Evolutionary conservation across 495 filamentous ascomycete species (phyloP).

Genomic region (Aspergillus incahuasiensis): DNA sequence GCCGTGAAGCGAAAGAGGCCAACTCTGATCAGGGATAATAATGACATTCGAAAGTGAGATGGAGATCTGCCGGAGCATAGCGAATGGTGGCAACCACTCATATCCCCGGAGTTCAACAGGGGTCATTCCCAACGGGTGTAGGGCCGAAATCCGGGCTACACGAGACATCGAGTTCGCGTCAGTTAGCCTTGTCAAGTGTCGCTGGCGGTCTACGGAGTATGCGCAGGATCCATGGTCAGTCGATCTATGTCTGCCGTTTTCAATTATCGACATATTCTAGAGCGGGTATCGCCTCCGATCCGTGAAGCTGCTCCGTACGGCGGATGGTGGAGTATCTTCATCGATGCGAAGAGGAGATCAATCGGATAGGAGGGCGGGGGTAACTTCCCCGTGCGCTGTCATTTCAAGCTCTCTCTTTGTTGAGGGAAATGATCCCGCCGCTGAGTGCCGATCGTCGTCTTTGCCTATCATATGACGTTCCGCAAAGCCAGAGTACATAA

Average conservation of each 20-base stretch:
- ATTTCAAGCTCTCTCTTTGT: not conserved
- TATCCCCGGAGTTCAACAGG: not conserved
- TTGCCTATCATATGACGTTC: not conserved
- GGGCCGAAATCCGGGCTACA: not conserved
- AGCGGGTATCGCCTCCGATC: not conserved
- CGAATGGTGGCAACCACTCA: not conserved
- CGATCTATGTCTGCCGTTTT: not conserved
- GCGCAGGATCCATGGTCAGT: not conserved
- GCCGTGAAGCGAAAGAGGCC: not conserved
- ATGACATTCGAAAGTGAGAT: not conserved
- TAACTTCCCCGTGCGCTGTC: not conserved
- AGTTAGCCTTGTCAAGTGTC: too few species aligned
- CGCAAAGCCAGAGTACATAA: not conserved
- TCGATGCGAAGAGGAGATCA: not conserved
- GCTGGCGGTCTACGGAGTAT: too few species aligned
- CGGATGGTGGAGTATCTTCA: not conserved
- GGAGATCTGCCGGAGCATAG: not conserved
- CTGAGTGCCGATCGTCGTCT: not conserved
- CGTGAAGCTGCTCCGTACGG: too few species aligned
- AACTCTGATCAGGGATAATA: not conserved
- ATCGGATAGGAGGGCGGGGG: not conserved
- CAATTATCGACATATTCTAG: not conserved
- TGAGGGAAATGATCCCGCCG: not conserved
- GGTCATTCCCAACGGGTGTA: not conserved
- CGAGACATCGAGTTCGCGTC: too few species aligned